phyloP scores from a whole-genome alignment of 1,139 yeast genomes.

The Pichiaceae sp. region DNA sequence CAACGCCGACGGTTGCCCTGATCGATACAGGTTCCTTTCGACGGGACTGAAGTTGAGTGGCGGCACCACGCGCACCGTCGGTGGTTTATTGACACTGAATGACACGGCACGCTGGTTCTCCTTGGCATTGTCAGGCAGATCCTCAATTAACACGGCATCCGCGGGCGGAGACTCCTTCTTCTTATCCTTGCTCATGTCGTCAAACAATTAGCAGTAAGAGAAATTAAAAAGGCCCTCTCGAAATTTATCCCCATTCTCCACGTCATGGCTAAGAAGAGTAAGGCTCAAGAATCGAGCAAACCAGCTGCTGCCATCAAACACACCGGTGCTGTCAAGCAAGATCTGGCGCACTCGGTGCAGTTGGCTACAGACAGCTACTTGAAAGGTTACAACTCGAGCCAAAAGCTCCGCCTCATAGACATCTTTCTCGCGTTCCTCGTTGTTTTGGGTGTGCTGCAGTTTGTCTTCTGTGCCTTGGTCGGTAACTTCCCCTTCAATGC shows the following conservation, averaged over 20 bases:
- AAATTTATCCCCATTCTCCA: neutral
- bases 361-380: constrained; percentile 42
- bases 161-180: constrained; percentile 11
- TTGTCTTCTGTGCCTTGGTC: constrained; percentile 62
- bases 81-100: constrained; percentile 30
- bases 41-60: constrained; percentile 95
- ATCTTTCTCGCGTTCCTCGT: constrained; percentile 69
- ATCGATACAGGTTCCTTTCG: constrained; percentile 73
- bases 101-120: constrained; percentile 13
- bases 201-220: neutral
- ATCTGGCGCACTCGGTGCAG: constrained; percentile 39
- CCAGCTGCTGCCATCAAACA: neutral
- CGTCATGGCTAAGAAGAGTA: neutral
- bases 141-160: constrained; percentile 22
- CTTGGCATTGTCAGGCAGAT: constrained; percentile 14
- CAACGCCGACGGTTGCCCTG: constrained; percentile 95
- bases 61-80: constrained; percentile 68
- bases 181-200: constrained; percentile 1
- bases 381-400: constrained; percentile 23
- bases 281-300: neutral
- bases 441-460: constrained; percentile 67
- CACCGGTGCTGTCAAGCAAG: constrained; percentile 21
- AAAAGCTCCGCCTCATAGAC: constrained; percentile 59
- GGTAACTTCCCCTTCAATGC: constrained; percentile 97
- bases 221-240: neutral